A percentile compares a stretch with the other conserved stretches of the same genome.
Conservation (phyloP, 495 filamentous ascomycete genomes). For the Aspergillus diversus region DNA sequence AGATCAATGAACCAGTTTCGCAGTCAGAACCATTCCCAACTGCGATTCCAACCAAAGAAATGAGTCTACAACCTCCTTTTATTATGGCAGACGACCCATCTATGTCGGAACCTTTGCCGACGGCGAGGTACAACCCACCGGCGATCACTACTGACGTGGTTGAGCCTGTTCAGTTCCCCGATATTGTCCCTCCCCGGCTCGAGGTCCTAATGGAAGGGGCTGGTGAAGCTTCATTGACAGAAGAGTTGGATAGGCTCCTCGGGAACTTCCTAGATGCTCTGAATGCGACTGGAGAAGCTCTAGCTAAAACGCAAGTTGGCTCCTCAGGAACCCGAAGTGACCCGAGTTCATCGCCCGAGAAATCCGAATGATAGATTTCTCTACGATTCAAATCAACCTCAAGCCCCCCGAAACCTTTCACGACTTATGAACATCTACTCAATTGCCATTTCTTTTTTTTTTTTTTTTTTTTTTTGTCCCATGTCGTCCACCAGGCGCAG, state of each 20-base stretch:
- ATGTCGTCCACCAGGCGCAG: neutral
- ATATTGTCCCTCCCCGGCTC: constrained; percentile 37
- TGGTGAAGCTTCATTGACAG: constrained; percentile 34
- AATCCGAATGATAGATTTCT: constrained; percentile 16
- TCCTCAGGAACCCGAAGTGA: constrained; percentile 13
- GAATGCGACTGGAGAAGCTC: constrained; percentile 38
- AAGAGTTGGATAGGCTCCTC: constrained; percentile 45
- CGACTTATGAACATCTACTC: neutral
- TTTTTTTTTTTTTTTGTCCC: neutral
- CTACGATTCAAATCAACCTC: neutral
- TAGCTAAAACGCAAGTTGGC: constrained; percentile 26
- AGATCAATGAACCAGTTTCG: neutral
- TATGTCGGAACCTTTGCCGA: constrained; percentile 34
- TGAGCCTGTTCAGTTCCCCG: constrained; percentile 35
- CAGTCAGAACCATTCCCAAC: constrained; percentile 15
- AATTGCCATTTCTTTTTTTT: neutral
- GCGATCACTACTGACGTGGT: constrained; percentile 14
- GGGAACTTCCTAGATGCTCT: constrained; percentile 45
- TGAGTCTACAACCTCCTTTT: constrained; percentile 1
- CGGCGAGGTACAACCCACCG: constrained; percentile 24
- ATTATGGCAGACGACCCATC: constrained; percentile 28
- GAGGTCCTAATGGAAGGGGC: constrained; percentile 41
- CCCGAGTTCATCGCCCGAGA: constrained; percentile 14
- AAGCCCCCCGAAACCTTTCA: neutral
- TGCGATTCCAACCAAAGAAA: constrained; percentile 16